These are phyloP conservation scores for Coniochaeta sp. DNA, from an alignment of 2,329 filamentous ascomycete species.

Conservation along the genomic window DNA sequence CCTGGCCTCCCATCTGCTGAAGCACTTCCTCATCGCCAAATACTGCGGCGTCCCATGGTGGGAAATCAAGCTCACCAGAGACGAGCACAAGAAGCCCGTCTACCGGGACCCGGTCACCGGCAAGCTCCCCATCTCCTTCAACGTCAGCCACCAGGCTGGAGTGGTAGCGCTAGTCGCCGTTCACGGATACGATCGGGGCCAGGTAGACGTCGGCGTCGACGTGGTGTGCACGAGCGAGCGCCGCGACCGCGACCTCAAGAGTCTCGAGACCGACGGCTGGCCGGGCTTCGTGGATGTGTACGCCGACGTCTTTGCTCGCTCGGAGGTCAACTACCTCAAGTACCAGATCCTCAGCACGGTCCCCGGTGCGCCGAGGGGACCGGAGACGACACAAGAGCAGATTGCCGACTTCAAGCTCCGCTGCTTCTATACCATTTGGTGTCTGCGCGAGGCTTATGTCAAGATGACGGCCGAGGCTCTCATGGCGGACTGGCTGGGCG, in stretches of 20 bases:
- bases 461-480: slow-evolving; percentile 78
- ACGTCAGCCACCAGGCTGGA: slow-evolving; percentile 72
- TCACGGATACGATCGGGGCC: slow-evolving; percentile 17
- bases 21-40: slow-evolving; percentile 60
- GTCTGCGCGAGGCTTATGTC: slow-evolving; percentile 72
- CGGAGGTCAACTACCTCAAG: slow-evolving; percentile 58
- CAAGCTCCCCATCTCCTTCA: slow-evolving; percentile 53
- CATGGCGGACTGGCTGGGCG: slow-evolving; percentile 63
- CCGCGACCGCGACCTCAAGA: slow-evolving; percentile 50
- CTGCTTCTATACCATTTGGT: slow-evolving; percentile 72
- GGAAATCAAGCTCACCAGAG: slow-evolving; percentile 47
- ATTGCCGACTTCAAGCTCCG: slow-evolving; percentile 57
- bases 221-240: slow-evolving; percentile 71
- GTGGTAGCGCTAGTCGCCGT: slow-evolving; percentile 61
- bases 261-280: slow-evolving; percentile 52
- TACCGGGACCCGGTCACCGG: slow-evolving; percentile 40
- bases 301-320: slow-evolving; percentile 58
- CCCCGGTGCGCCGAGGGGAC: slow-evolving; percentile 9
- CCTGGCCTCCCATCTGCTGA: slow-evolving; percentile 65
- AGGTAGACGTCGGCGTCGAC: slow-evolving; percentile 58
- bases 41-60: slow-evolving; percentile 54
- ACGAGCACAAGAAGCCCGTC: slow-evolving; percentile 46
- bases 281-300: slow-evolving; percentile 63
- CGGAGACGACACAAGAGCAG: slow-evolving; percentile 21
- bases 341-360: slow-evolving; percentile 21